Percentiles rank a stretch among this genome's conserved stretches.
phyloP scores from a whole-genome alignment of 495 filamentous ascomycete genomes.

The Aspergillus affinis region DNA sequence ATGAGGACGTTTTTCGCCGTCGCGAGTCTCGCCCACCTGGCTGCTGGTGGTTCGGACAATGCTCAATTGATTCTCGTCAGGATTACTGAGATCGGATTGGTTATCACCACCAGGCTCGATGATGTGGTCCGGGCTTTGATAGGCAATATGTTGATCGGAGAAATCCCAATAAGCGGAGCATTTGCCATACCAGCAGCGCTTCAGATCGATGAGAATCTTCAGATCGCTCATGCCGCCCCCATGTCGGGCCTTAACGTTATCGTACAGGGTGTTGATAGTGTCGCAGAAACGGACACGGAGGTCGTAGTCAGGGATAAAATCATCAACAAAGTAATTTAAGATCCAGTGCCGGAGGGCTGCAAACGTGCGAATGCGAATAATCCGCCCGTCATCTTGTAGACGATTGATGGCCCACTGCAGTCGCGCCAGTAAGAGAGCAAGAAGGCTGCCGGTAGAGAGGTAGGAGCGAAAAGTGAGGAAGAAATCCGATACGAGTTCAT shows the following conservation, averaged over 20 bases:
- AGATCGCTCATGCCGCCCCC: conserved; percentile 68
- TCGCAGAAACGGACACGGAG: conserved; percentile 80
- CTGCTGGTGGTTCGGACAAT: conserved; percentile 9
- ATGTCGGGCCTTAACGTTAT: conserved; percentile 54
- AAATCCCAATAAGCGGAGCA: conserved; percentile 87
- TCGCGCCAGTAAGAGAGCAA: conserved; percentile 79
- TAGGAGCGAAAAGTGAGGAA: conserved; percentile 94
- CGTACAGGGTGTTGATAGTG: conserved; percentile 73
- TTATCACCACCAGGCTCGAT: conserved; percentile 71
- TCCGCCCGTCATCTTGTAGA: conserved; percentile 78
- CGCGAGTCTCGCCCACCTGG: conserved; percentile 28
- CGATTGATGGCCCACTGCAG: conserved; percentile 84
- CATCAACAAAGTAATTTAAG: conserved; percentile 94
- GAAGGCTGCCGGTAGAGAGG: conserved; percentile 69
- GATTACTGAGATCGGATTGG: conserved; percentile 16
- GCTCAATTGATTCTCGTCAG: conserved; percentile 18
- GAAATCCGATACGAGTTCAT: conserved; percentile 96
- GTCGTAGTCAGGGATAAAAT: conserved; percentile 82
- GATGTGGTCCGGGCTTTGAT: conserved; percentile 60
- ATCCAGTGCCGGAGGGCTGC: conserved; percentile 98
- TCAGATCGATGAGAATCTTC: conserved; percentile 90
- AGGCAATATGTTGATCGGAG: conserved; percentile 53
- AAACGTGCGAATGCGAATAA: conserved; percentile 93
- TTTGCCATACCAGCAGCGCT: conserved; percentile 94
- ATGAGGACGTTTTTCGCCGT: conserved; percentile 22